Evolutionary conservation across 1,139 yeast genomes (phyloP).

Genomic region (Torulaspora pretoriensis): DNA sequence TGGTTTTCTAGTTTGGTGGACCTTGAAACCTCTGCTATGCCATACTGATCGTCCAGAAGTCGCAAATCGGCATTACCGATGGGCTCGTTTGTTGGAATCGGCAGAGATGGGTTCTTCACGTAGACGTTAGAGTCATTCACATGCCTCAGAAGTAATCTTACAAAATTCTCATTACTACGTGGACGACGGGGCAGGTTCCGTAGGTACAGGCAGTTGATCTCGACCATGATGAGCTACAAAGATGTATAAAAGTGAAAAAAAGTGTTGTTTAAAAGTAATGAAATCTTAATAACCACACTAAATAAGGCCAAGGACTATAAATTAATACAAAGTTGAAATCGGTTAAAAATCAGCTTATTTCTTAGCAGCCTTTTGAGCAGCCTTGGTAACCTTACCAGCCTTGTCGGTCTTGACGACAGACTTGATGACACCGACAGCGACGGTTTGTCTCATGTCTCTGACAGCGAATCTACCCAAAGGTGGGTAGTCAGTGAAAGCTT

Average conservation of each 20-base stretch:
- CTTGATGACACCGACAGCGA: slow-evolving; percentile 99
- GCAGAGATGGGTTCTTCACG: slow-evolving; percentile 11
- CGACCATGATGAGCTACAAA: not conserved
- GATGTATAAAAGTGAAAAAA: not conserved
- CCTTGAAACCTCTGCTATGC: slow-evolving; percentile 26
- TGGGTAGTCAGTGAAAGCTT: slow-evolving; percentile 95
- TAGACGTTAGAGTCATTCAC: slow-evolving; percentile 23
- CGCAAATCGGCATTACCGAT: slow-evolving; percentile 2
- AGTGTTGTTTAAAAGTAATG: slow-evolving; percentile 8
- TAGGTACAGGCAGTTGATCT: slow-evolving; percentile 19
- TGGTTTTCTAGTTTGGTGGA: slow-evolving; percentile 62
- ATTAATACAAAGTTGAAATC: slow-evolving; percentile 15
- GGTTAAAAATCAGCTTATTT: slow-evolving; percentile 52
- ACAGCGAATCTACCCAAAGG: slow-evolving; percentile 99
- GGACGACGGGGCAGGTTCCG: slow-evolving; percentile 31
- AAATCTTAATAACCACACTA: slow-evolving; percentile 16
- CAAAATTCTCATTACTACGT: slow-evolving; percentile 21
- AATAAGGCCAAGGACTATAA: slow-evolving; percentile 19
- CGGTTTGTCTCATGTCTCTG: slow-evolving; percentile 99
- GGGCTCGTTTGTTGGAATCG: slow-evolving; percentile 17
- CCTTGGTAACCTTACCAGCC: slow-evolving; percentile 99
- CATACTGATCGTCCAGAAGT: slow-evolving; percentile 21
- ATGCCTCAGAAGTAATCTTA: slow-evolving; percentile 18
- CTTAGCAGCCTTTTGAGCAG: slow-evolving; percentile 98
- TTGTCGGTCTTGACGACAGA: slow-evolving; percentile 89